Base-by-base conservation (phyloP, 306 rosid species). In the Pyrus pyrifolia region DNA sequence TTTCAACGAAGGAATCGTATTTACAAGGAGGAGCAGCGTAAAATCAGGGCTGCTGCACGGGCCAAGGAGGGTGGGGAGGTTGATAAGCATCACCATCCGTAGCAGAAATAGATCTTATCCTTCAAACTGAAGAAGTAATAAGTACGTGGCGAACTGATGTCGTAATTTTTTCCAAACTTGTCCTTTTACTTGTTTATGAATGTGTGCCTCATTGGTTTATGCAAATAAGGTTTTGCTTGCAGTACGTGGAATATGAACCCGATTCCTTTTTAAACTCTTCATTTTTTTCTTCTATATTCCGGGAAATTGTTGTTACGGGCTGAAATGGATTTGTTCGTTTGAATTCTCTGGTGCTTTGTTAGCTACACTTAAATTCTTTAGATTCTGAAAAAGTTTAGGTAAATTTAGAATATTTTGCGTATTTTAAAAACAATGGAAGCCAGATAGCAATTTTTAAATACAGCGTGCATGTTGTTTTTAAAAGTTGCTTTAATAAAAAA, bases 1-100 rank as follows among this genome's bases (percentile, higher is more conserved):
- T 95, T 89, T 81, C 93, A 82, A 86, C 87, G 99, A 71, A 87
- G 99, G 76, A 96, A 96, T 81, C 90, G 99, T 51, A 83, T 96
- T 73, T 96, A 91, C 80, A 91, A 91, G 91, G 99, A 96, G 86
- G 98, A 96, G 86, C 96, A 92, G 82, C 97, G 99, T 70, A 89
- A 96, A 77, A 57, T 96, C 68, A 88, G 97, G 72, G 92, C 98
- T 61, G 98, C 93, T 70, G 72, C 88, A 42, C 81, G 84, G 83
- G 90, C 76, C 72, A 87, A 83, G 59, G 93, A 86, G 76, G 96
- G 90, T 68, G 83, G 42, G 67, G 87, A 64, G 65, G 83, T 57
- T 68, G 79, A 76, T 27, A 85, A 76, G 61, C 93, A 88, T 79
- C 96, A 90, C 77, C 96, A 90, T 79, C 79, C 71, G 13, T 87